Evolutionary conservation across 257 asterid species (phyloP).

Genomic region (Solanum tarijense): DNA sequence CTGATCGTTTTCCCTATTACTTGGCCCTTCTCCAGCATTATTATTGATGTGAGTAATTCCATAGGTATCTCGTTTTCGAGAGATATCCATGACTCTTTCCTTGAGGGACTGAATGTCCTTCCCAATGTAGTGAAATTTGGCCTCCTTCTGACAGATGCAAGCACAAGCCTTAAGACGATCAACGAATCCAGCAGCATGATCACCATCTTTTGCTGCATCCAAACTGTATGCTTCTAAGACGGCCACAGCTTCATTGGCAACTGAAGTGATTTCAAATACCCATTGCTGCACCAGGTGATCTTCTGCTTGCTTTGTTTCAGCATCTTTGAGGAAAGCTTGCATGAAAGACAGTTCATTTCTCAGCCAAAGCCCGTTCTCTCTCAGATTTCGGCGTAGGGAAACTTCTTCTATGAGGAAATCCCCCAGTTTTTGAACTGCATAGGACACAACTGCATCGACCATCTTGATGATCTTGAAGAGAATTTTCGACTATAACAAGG

Average conservation of each 20-base stretch:
- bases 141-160: too few species aligned
- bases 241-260: background rate
- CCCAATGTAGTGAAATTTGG: too few species aligned
- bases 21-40: too few species aligned
- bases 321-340: background rate
- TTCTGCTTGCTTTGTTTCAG: background rate
- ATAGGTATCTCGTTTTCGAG: too few species aligned
- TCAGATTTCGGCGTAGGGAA: background rate
- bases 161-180: too few species aligned
- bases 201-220: too few species aligned
- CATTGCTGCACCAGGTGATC: background rate
- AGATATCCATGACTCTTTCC: too few species aligned
- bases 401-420: background rate
- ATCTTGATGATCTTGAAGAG: background rate
- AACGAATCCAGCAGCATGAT: too few species aligned
- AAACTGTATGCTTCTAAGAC: background rate
- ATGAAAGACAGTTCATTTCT: background rate
- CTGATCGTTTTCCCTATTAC: too few species aligned
- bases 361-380: background rate
- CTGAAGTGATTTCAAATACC: background rate
- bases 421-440: slow-evolving; percentile 1
- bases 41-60: too few species aligned
- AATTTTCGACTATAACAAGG: background rate
- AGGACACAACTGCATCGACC: background rate
- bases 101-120: too few species aligned